These are phyloP conservation scores for Eragrostis curvula DNA, from an alignment of 176 grass and related monocot species.

Conservation along the genomic window DNA sequence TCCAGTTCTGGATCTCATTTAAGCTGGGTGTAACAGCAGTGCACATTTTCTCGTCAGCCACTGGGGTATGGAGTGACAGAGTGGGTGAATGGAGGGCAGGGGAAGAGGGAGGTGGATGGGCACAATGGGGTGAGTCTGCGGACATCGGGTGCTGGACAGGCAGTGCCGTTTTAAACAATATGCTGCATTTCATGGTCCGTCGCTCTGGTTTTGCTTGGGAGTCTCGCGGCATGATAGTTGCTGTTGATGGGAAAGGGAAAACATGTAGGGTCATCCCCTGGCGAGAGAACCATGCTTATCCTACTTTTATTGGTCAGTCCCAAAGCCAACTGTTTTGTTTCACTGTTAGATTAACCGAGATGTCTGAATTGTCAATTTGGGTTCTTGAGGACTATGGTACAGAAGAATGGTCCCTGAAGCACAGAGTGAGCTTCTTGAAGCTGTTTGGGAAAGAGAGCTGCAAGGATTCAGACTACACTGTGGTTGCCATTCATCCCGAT, in stretches of 20 bases:
- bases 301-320: neutral
- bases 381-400: neutral
- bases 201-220: too few species aligned
- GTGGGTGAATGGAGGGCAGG: neutral
- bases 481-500: conserved; percentile 1
- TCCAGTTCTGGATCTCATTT: neutral
- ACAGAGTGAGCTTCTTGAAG: neutral
- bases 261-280: neutral
- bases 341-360: neutral
- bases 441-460: neutral
- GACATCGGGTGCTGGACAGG: neutral
- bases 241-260: neutral
- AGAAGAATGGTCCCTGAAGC: conserved; percentile 3
- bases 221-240: neutral
- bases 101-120: too few species aligned
- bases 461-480: neutral
- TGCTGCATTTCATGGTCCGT: neutral
- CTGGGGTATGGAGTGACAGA: neutral
- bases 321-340: neutral
- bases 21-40: neutral
- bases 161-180: neutral
- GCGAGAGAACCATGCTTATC: too few species aligned
- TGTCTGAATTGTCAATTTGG: neutral
- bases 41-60: neutral
- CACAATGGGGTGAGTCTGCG: too few species aligned